Percentiles rank a stretch among this genome's conserved stretches.
Evolutionary conservation across 106 monocot genomes (phyloP).

Genomic region (Dendrobium chrysotoxum): DNA sequence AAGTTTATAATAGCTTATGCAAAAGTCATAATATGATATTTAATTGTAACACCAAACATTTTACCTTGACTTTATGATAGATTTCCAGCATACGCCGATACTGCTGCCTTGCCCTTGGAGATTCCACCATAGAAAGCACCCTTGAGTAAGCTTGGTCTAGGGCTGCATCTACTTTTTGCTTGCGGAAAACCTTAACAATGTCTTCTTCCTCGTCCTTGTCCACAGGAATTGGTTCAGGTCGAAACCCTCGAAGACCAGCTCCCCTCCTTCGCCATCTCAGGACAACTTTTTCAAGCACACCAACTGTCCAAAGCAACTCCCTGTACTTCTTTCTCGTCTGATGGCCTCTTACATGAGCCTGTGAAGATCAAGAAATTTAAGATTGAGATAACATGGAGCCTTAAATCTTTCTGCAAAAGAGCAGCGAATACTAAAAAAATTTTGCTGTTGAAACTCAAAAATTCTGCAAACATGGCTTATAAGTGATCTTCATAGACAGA

Average conservation of each 20-base stretch:
- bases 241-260: constrained; percentile 76
- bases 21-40: background rate
- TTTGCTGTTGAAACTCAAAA: background rate
- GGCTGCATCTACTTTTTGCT: constrained; percentile 49
- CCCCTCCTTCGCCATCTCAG: constrained; percentile 77
- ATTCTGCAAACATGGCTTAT: background rate
- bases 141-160: constrained; percentile 52
- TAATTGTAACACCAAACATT: background rate
- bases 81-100: constrained; percentile 69
- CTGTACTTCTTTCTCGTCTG: constrained; percentile 74
- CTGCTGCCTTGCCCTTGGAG: constrained; percentile 51
- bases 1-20: too few species aligned
- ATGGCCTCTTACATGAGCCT: constrained; percentile 93
- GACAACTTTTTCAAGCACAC: constrained; percentile 70
- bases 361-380: background rate
- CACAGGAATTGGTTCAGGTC: constrained; percentile 14
- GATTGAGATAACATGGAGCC: background rate
- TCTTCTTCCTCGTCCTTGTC: constrained; percentile 47
- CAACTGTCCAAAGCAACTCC: constrained; percentile 45
- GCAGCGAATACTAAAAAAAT: background rate
- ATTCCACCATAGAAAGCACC: constrained; percentile 49
- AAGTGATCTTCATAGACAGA: background rate
- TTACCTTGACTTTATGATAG: constrained; percentile 49
- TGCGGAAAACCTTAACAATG: constrained; percentile 50
- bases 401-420: background rate